Base-by-base conservation (phyloP, 148 eudicot species). In the Heliosperma pusillum region DNA sequence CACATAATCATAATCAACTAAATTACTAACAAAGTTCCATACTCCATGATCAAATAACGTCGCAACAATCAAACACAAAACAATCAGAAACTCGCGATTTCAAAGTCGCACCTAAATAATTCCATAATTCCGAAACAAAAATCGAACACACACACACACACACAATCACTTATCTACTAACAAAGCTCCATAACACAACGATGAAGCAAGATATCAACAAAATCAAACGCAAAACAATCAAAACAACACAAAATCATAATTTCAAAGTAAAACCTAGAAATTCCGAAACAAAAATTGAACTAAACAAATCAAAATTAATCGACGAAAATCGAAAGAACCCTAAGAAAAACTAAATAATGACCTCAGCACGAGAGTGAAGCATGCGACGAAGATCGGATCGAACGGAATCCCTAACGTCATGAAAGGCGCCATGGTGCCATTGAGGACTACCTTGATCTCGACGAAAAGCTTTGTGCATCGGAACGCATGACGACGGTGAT, bases 321-420 rank as follows among this genome's bases (percentile, higher is more conserved):
- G 24, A 40, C 9, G 9, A 40, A 10, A 7, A 33, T 19, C 13
- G 0, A 24, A 61, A 3, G 47, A 77, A 60, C 74, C 77, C 78
- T 80, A 67, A 77, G 19, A 71, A 53, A 71, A 53, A 68, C 4
- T 47, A 27, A 57, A 16, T 10, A 19, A 77, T 45, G 2, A 92
- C 98, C 98, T 94, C 96, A 59, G 98, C 98, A 30, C 97, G 91
- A 73, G 98, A 75, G 69, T 94, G 98, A 27, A 94, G 98, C 96
- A 91, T 87, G 56, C 87, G 86, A 59, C 88, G 93, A 45, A 94
- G 88, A 57, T 91, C 93, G 9, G 98, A 94, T 83, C 95, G 90
- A 67, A 94, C 81, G 50, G 83, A 83, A 15, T 91, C 96, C 59
- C 82, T 86, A 74, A 91, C 93, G 44, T 94, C 96, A 16, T 91